Evolutionary conservation across 148 eudicot genomes (phyloP).

Genomic region (Rhododendron williamsianum): DNA sequence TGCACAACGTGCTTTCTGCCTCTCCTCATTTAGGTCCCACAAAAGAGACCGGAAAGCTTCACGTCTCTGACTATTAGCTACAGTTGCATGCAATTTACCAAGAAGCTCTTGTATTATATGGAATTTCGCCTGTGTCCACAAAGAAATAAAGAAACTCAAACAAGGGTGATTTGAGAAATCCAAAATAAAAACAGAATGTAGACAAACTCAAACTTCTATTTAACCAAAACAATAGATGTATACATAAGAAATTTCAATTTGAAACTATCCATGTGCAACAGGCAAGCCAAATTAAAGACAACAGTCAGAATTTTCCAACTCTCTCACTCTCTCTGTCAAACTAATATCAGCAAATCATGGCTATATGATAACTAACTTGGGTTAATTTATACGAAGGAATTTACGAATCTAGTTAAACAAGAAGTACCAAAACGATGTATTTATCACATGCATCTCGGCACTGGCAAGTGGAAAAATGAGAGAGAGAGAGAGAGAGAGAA

Average conservation of each 20-base stretch:
- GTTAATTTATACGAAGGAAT: not conserved
- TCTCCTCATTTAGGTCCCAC: slow-evolving; percentile 76
- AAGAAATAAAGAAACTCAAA: not conserved
- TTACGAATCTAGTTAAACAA: not conserved
- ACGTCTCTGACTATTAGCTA: slow-evolving; percentile 39
- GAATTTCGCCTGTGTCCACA: slow-evolving; percentile 65
- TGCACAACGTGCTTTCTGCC: slow-evolving; percentile 57
- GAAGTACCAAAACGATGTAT: not conserved
- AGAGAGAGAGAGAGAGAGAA: not conserved
- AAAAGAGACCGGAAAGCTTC: slow-evolving; percentile 65
- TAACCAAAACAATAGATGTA: not conserved
- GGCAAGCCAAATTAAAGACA: slow-evolving; percentile 2
- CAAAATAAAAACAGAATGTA: not conserved
- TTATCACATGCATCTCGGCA: no score
- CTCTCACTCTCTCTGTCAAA: not conserved
- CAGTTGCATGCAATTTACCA: slow-evolving; percentile 76
- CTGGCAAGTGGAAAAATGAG: not conserved
- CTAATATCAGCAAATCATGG: not conserved
- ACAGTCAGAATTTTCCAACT: not conserved
- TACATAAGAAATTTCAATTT: not conserved
- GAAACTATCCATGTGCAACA: not conserved
- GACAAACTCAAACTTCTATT: not conserved
- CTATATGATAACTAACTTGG: not conserved
- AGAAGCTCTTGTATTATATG: slow-evolving; percentile 95
- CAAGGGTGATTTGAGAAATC: not conserved